These are phyloP conservation scores for Pseudonitzschia delicatissima DNA, from an alignment of 108 stramenopile genomes.

Conservation along the genomic window DNA sequence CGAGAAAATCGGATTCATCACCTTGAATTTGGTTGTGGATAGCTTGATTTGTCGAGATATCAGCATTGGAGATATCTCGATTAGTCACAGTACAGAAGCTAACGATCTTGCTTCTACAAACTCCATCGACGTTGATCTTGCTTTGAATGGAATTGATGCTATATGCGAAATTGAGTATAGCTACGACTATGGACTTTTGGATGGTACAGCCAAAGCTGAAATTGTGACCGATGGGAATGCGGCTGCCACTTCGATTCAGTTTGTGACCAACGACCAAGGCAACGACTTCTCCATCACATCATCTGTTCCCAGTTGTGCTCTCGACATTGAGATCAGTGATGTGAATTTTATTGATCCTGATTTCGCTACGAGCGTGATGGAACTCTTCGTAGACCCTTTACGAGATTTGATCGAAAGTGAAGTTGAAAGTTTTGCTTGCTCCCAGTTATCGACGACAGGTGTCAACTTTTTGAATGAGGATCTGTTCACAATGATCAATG, in stretches of 20 bases:
- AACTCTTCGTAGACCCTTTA: conserved; percentile 44
- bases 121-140: conserved; percentile 11
- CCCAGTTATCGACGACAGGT: conserved; percentile 37
- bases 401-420: conserved; percentile 39
- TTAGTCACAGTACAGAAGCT: background rate
- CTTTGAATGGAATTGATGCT: conserved; percentile 13
- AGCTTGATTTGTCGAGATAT: conserved; percentile 4
- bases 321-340: conserved; percentile 43
- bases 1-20: conserved; percentile 4
- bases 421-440: conserved; percentile 44
- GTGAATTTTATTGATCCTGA: conserved; percentile 53
- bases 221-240: conserved; percentile 25
- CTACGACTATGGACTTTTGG: conserved; percentile 30
- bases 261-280: conserved; percentile 38
- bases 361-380: conserved; percentile 38
- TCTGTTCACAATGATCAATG: conserved; percentile 18
- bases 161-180: conserved; percentile 24
- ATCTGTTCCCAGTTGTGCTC: conserved; percentile 28
- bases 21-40: background rate
- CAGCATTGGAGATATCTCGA: background rate
- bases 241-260: conserved; percentile 26
- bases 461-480: conserved; percentile 19
- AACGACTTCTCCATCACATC: conserved; percentile 32
- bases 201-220: conserved; percentile 13
- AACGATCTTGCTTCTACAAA: background rate